phyloP scores from a whole-genome alignment of 129 eudicot genomes.

The Flaveria ramosissima region DNA sequence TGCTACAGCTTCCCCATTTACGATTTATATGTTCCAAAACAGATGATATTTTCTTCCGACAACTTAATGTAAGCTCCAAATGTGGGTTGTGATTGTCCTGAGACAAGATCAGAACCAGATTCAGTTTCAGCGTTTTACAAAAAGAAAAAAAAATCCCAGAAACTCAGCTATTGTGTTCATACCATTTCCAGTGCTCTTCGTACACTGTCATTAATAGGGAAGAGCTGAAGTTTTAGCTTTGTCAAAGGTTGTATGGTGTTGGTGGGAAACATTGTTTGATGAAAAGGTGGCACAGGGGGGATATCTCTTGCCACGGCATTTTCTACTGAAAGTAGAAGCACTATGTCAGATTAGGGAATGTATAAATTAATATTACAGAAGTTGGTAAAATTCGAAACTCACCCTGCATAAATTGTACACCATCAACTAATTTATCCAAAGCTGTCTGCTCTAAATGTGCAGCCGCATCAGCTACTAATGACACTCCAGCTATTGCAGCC shows the following conservation, averaged over 20 bases:
- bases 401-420: slow-evolving; percentile 45
- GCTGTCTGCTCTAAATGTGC: slow-evolving; percentile 84
- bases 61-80: slow-evolving; percentile 69
- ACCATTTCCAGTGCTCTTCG: slow-evolving; percentile 86
- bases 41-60: slow-evolving; percentile 86
- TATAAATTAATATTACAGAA: background rate
- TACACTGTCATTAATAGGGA: slow-evolving; percentile 77
- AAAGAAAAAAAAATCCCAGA: background rate
- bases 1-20: slow-evolving; percentile 83
- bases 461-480: slow-evolving; percentile 98
- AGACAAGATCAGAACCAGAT: slow-evolving; percentile 12
- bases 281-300: slow-evolving; percentile 35
- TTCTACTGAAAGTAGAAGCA: slow-evolving; percentile 38
- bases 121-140: slow-evolving; percentile 1
- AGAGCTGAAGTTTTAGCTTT: slow-evolving; percentile 88
- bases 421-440: slow-evolving; percentile 45
- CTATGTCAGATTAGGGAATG: background rate
- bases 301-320: slow-evolving; percentile 40
- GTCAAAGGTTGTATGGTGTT: slow-evolving; percentile 41
- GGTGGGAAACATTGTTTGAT: slow-evolving; percentile 30
- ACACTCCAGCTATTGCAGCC: slow-evolving; percentile 99
- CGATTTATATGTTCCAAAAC: slow-evolving; percentile 81
- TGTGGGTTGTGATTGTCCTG: slow-evolving; percentile 47
- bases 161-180: slow-evolving; percentile 3
- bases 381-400: slow-evolving; percentile 21